Conservation (phyloP, 2,329 filamentous ascomycete genomes). For the Karstenula rhodostoma region DNA sequence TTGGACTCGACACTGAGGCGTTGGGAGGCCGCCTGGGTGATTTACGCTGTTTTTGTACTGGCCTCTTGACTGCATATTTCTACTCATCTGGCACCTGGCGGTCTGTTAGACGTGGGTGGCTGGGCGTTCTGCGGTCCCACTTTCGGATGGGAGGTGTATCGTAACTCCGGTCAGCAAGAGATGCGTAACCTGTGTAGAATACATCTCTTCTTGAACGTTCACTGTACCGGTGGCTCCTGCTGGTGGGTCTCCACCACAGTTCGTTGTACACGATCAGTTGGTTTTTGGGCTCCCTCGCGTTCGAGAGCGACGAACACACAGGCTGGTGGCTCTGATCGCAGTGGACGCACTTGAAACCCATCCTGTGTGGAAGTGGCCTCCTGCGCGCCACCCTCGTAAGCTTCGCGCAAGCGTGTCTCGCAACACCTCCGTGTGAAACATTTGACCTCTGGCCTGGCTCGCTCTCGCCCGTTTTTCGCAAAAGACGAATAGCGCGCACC, state of each 20-base stretch:
- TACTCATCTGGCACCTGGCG: constrained; percentile 32
- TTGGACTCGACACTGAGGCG: constrained; percentile 16
- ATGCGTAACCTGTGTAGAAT: constrained; percentile 23
- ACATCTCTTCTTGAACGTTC: constrained; percentile 6
- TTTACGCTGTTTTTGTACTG: constrained; percentile 21
- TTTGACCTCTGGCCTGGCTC: background rate
- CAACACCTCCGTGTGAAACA: constrained; percentile 12
- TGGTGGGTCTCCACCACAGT: background rate
- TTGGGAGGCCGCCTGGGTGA: constrained; percentile 27
- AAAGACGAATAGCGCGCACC: background rate
- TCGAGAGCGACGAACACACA: background rate
- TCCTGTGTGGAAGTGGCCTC: constrained; percentile 5
- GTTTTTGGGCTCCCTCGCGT: background rate
- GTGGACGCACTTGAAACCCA: constrained; percentile 8
- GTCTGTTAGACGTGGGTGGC: constrained; percentile 17
- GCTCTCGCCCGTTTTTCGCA: background rate
- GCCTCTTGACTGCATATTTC: constrained; percentile 30
- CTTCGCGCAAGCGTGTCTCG: constrained; percentile 10
- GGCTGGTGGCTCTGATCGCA: background rate
- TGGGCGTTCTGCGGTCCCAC: constrained; percentile 34
- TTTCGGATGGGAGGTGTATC: constrained; percentile 24
- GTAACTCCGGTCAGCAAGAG: constrained; percentile 20
- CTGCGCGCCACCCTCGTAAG: constrained; percentile 6
- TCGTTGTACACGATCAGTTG: background rate
- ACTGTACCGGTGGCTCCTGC: background rate